Conservation (phyloP, 108 stramenopile genomes). For the Conticribra guillardii region DNA sequence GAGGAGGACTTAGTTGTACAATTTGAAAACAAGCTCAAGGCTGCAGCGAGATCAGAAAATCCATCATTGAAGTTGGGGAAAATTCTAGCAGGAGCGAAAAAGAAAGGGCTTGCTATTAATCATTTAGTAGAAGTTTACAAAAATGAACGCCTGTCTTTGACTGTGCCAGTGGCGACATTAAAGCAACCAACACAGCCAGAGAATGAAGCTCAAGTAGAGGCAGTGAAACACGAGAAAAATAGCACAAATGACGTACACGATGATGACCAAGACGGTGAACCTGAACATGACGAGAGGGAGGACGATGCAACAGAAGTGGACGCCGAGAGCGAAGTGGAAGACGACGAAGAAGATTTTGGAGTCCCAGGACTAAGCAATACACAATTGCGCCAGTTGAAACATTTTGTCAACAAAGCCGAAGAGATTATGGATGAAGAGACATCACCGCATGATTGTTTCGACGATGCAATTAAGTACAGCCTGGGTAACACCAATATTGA, state of each 20-base stretch:
- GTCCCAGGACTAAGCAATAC: constrained; percentile 11
- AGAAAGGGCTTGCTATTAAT: constrained; percentile 8
- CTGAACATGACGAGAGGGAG: background rate
- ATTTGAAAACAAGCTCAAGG: constrained; percentile 11
- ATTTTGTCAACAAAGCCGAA: constrained; percentile 1
- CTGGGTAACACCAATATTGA: background rate
- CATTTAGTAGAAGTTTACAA: constrained; percentile 28
- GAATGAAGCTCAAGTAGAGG: too few species aligned
- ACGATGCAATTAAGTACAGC: constrained; percentile 2
- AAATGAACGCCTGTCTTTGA: constrained; percentile 18
- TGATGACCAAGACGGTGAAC: background rate
- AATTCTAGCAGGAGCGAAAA: constrained; percentile 36
- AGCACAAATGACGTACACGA: background rate
- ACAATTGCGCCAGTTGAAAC: constrained; percentile 18
- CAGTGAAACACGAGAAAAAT: background rate
- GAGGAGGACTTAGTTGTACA: background rate
- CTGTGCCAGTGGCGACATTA: background rate
- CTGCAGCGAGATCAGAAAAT: constrained; percentile 15
- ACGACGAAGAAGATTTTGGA: background rate
- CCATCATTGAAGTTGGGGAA: constrained; percentile 34
- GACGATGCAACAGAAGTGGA: background rate
- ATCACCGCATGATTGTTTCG: background rate
- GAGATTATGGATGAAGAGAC: background rate
- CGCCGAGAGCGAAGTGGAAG: background rate
- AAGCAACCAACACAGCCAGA: too few species aligned